Base-by-base conservation (phyloP, 768 basidiomycete species). In the Coprinopsis cinerea region DNA sequence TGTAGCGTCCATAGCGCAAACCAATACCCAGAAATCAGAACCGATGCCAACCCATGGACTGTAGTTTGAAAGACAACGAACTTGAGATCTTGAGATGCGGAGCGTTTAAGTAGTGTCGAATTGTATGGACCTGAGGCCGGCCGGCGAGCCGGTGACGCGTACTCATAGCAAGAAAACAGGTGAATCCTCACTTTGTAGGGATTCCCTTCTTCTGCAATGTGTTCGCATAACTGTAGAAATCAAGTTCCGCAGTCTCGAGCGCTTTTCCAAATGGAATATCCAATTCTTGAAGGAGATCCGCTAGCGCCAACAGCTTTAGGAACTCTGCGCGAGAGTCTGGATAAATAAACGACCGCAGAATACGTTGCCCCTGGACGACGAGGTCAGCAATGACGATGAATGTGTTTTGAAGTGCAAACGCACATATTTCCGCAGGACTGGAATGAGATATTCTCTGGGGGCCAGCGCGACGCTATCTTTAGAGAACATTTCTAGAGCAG, bases 321-420 rank as follows among this genome's bases (percentile, higher is more conserved):
- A 90, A 82, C 47, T 76, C 72, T 2, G 77, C 81, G 3, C 88
- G 78, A 11, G 89, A 88, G 49, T 88, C 85, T 1, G 89, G 88
- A 58, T 77, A 91, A 35, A 88, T 66, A 58, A 89, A 88, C 1
- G 73, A 65, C 13, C 65, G 70, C 34, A 89, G 63, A 37, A 92
- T 65, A 2, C 74, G 64, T 23, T 71, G 67, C 30, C 76, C 77
- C 88, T 90, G 52, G 35, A 25, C 52, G 36, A 41, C 30, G 22
- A 20, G 30, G 44, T 64, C 7, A 58, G 49, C 48, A 24, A 52
- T 25, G 30, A 41, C 20, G 17, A 24, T 26, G 23, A 27, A 15
- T 23, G 32, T 25, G 17, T 17, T 22, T 18, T 20, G 44, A 18
- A 30, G 39, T 3, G 22, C 22, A 18, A 9, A 60, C 84, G 57